Conservation (phyloP, 805 yeast species). For the Maudiozyma bulderi region DNA sequence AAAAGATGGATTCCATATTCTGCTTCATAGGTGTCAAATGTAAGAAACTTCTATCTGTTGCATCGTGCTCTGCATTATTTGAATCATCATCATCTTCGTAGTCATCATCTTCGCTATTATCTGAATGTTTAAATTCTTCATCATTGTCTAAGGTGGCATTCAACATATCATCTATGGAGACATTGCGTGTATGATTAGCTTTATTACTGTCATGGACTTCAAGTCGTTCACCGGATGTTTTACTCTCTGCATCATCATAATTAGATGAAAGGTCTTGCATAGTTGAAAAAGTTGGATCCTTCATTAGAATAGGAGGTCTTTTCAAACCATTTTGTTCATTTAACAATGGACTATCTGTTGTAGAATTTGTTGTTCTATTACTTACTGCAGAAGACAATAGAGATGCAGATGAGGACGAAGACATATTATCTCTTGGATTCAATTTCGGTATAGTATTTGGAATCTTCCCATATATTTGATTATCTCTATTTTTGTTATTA, state of each 20-base stretch:
- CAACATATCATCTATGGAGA: conserved; percentile 18
- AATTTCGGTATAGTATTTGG: neutral
- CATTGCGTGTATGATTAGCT: conserved; percentile 8
- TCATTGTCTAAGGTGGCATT: conserved; percentile 16
- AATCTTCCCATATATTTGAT: neutral
- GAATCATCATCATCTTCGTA: conserved; percentile 1
- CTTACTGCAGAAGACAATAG: neutral
- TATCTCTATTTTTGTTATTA: neutral
- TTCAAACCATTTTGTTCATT: neutral
- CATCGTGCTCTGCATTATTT: neutral
- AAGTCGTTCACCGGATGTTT: neutral
- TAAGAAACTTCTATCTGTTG: neutral
- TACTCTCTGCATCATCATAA: neutral
- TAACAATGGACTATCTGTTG: too few relatives aligned
- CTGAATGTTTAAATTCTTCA: conserved; percentile 7
- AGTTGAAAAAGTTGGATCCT: neutral
- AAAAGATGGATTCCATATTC: neutral
- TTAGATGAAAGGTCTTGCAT: neutral
- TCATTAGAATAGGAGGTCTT: neutral
- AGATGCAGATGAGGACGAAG: neutral
- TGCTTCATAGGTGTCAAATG: neutral
- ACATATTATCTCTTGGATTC: neutral
- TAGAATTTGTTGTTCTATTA: neutral
- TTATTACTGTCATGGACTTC: neutral
- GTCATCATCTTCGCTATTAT: neutral